Percentiles rank a stretch among this genome's conserved stretches.
phyloP scores from a whole-genome alignment of 352 stramenopile species.

The Globisporangium perplexum region DNA sequence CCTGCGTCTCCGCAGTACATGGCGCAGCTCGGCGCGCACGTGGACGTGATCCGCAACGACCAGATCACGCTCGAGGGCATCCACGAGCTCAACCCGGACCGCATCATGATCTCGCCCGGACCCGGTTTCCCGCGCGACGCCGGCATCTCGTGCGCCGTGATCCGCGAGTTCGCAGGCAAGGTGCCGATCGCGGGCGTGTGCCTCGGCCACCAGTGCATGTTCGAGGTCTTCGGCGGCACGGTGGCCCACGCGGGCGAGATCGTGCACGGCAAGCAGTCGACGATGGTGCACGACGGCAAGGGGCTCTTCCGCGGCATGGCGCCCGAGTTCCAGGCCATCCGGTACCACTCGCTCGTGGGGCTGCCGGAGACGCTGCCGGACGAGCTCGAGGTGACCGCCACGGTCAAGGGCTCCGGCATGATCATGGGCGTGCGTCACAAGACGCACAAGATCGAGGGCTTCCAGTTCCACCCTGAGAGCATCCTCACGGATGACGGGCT shows the following conservation, averaged over 20 bases:
- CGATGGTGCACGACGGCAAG: conserved; percentile 81
- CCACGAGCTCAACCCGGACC: conserved; percentile 59
- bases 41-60: conserved; percentile 82
- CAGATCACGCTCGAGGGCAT: conserved; percentile 82
- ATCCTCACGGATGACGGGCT: conserved; percentile 82
- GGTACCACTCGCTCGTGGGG: conserved; percentile 86
- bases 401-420: conserved; percentile 78
- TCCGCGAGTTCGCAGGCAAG: conserved; percentile 74
- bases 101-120: conserved; percentile 86
- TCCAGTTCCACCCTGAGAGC: conserved; percentile 88
- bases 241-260: conserved; percentile 85
- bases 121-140: conserved; percentile 79
- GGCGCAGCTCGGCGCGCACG: conserved; percentile 72
- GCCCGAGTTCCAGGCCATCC: conserved; percentile 74
- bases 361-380: conserved; percentile 75
- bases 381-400: conserved; percentile 75
- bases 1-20: conserved; percentile 46
- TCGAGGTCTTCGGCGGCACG: conserved; percentile 82
- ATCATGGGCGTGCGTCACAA: conserved; percentile 89
- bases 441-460: conserved; percentile 80
- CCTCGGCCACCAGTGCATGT: conserved; percentile 83
- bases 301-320: conserved; percentile 81
- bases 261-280: conserved; percentile 83
- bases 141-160: conserved; percentile 79
- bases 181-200: conserved; percentile 84